These are phyloP conservation scores for Gypsophila paniculata DNA, from an alignment of 179 eudicot species.

Conservation along the genomic window DNA sequence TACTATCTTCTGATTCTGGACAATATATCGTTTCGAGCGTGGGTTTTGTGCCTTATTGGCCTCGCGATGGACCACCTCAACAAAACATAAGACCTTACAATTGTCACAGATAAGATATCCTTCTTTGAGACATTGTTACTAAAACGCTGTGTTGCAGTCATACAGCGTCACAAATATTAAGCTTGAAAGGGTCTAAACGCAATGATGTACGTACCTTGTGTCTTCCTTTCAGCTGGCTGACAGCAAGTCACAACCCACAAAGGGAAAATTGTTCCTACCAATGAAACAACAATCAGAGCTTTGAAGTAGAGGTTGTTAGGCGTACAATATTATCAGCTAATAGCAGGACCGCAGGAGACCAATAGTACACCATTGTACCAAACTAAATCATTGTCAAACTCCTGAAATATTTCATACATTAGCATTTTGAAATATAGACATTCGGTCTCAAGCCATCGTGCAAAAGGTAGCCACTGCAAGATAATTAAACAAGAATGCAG, in stretches of 20 bases:
- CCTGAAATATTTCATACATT: not conserved
- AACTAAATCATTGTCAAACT: not conserved
- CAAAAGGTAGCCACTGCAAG: not conserved
- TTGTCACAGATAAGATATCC: not conserved
- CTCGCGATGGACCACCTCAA: not conserved
- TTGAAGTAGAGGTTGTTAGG: not conserved
- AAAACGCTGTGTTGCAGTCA: not conserved
- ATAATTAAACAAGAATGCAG: not conserved
- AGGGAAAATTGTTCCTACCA: conserved; percentile 21
- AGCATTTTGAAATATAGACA: not conserved
- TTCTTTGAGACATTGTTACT: not conserved
- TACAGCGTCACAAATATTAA: not conserved
- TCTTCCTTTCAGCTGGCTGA: conserved; percentile 22
- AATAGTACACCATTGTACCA: not conserved
- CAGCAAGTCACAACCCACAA: conserved; percentile 29
- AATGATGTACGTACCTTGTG: conserved; percentile 13
- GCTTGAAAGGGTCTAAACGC: not conserved
- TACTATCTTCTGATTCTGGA: conserved; percentile 11
- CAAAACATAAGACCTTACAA: conserved; percentile 5
- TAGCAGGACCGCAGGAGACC: not conserved
- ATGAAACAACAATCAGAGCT: conserved; percentile 6
- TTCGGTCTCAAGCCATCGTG: not conserved
- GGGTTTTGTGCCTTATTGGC: not conserved
- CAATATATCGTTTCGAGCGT: not conserved
- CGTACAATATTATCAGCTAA: not conserved